These are phyloP conservation scores for Spirogloea muscicola DNA, from an alignment of 139 green algal species.

Conservation along the genomic window DNA sequence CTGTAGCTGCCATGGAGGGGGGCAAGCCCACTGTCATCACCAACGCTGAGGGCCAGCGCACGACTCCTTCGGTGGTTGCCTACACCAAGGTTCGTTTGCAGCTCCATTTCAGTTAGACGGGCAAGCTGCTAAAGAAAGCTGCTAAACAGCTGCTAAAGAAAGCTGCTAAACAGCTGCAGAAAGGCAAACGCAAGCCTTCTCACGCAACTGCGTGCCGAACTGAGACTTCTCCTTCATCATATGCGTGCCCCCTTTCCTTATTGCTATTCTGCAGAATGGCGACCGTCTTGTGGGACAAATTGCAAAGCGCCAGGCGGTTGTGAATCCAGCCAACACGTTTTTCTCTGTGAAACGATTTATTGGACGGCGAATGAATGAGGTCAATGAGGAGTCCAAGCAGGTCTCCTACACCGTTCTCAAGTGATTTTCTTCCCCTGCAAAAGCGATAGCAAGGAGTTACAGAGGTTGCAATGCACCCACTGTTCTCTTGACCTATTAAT, in stretches of 20 bases:
- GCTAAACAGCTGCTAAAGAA: too few relatives aligned
- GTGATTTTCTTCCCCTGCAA: too few relatives aligned
- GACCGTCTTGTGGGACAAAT: constrained; percentile 98
- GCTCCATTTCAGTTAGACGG: too few relatives aligned
- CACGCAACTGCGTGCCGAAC: too few relatives aligned
- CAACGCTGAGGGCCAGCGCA: constrained; percentile 94
- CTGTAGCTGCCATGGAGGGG: constrained; percentile 62
- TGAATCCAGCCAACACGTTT: constrained; percentile 99
- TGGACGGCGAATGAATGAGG: constrained; percentile 82
- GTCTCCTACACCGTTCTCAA: constrained; percentile 80
- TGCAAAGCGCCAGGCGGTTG: constrained; percentile 95
- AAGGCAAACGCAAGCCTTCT: too few relatives aligned
- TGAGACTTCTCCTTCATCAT: too few relatives aligned
- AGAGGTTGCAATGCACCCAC: background rate
- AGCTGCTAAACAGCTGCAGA: too few relatives aligned
- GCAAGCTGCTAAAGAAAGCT: too few relatives aligned
- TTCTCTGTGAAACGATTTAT: constrained; percentile 99
- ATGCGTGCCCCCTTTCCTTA: too few relatives aligned
- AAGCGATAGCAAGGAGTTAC: background rate
- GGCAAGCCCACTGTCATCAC: constrained; percentile 87
- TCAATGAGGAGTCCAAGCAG: constrained; percentile 86
- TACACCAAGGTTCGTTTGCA: too few relatives aligned
- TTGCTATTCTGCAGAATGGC: constrained; percentile 56
- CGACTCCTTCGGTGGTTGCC: constrained; percentile 95
- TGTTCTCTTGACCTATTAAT: background rate